Evolutionary conservation across 2,329 filamentous ascomycete species (phyloP).

Genomic region (Colletotrichum gigasporum): DNA sequence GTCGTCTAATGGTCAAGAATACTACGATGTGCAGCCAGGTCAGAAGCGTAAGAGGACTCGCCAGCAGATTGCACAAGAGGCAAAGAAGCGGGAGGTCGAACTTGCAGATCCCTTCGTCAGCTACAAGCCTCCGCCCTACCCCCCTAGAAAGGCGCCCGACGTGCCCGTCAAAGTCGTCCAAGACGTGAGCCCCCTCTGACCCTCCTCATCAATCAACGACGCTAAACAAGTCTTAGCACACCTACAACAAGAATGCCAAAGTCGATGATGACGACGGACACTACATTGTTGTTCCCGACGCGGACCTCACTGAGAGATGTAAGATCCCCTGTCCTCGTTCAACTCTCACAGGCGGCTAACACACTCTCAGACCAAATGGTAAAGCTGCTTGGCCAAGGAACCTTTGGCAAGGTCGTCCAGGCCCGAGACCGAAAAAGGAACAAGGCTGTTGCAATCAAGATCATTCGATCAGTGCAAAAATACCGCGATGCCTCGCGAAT

Average conservation of each 20-base stretch:
- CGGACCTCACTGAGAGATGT: conserved; percentile 90
- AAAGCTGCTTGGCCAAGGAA: conserved; percentile 92
- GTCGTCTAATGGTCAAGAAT: conserved; percentile 70
- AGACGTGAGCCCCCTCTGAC: conserved; percentile 63
- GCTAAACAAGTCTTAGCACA: conserved; percentile 40
- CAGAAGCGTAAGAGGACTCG: conserved; percentile 92
- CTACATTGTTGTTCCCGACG: conserved; percentile 91
- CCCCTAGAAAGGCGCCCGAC: conserved; percentile 89
- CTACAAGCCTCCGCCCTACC: conserved; percentile 88
- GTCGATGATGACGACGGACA: conserved; percentile 97
- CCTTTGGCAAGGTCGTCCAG: conserved; percentile 97
- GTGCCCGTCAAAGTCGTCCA: conserved; percentile 70
- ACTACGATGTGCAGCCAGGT: conserved; percentile 73
- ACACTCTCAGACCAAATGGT: conserved; percentile 78
- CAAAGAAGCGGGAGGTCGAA: conserved; percentile 80
- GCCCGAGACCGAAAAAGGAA: conserved; percentile 82
- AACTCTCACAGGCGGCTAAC: conserved; percentile 35
- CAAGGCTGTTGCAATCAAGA: conserved; percentile 91
- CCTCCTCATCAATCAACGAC: not conserved
- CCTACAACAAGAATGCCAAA: conserved; percentile 70
- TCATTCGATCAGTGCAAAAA: conserved; percentile 97
- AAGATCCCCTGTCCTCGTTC: conserved; percentile 54
- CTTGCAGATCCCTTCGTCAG: conserved; percentile 76
- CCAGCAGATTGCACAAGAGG: conserved; percentile 83
- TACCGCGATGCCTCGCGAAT: conserved; percentile 97